Evolutionary conservation across 345 rosid species (phyloP).

Genomic region (Eucalyptus camaldulensis): DNA sequence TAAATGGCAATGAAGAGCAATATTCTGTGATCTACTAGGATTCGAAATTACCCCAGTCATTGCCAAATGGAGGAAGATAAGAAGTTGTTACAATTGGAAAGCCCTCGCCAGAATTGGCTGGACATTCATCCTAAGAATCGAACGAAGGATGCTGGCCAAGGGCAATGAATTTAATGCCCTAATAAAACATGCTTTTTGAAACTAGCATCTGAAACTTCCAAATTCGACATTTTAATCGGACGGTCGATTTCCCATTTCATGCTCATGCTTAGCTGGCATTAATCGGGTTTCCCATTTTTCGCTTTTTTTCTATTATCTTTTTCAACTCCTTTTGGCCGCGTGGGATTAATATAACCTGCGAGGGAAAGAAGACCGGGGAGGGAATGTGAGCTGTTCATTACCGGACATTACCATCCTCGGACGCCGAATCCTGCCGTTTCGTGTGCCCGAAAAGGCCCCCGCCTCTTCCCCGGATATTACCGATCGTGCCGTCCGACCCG

Average conservation of each 20-base stretch:
- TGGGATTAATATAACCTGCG: neutral
- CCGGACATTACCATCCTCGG: neutral
- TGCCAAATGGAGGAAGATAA: neutral
- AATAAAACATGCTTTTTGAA: neutral
- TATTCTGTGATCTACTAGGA: neutral
- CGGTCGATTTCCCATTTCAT: neutral
- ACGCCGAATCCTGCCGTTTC: neutral
- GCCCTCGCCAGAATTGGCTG: neutral
- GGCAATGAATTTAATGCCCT: neutral
- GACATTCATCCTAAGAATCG: neutral
- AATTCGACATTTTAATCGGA: neutral
- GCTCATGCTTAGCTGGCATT: neutral
- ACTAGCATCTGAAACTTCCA: neutral
- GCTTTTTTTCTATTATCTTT: neutral
- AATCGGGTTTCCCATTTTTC: neutral
- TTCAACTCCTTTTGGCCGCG: neutral
- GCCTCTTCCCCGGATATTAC: neutral
- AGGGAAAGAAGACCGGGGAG: neutral
- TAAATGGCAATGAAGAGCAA: neutral
- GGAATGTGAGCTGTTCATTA: neutral
- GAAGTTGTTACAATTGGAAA: neutral
- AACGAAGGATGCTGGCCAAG: neutral
- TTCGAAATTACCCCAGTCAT: neutral
- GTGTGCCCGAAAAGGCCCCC: neutral
- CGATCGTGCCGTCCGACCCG: neutral